A percentile compares a stretch with the other conserved stretches of the same genome.
Evolutionary conservation across 73 alveolate species (phyloP).

Genomic region (Breviolum minutum): DNA sequence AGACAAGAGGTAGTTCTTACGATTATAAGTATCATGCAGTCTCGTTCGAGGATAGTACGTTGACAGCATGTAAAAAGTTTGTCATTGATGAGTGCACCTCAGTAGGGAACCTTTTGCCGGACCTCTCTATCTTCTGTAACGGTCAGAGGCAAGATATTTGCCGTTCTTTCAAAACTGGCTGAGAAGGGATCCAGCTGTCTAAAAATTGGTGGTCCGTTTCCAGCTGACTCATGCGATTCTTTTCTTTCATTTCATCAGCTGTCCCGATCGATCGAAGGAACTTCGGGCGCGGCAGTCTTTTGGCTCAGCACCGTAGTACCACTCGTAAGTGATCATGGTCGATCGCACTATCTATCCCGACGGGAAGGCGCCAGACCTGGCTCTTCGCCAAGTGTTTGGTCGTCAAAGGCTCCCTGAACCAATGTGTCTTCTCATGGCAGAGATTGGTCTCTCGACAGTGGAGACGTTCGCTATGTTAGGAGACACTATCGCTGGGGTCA

Average conservation of each 20-base stretch:
- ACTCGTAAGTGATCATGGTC: not conserved
- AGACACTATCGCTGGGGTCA: too few species aligned
- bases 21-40: not conserved
- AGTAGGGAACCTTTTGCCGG: conserved; percentile 9
- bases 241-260: not conserved
- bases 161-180: not conserved
- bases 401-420: too few species aligned
- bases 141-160: too few species aligned
- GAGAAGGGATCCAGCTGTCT: not conserved
- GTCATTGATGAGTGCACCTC: not conserved
- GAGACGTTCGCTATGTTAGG: too few species aligned
- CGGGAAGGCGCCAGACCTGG: not conserved
- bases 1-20: not conserved
- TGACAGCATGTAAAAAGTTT: not conserved
- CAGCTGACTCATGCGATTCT: too few species aligned
- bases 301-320: not conserved
- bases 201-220: not conserved
- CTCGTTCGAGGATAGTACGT: not conserved
- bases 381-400: conserved; percentile 12
- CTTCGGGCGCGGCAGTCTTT: not conserved
- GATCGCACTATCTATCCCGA: conserved; percentile 24
- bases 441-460: too few species aligned
- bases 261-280: not conserved
- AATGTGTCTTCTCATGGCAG: too few species aligned
- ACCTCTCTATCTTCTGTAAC: not conserved